Base-by-base conservation (phyloP, 2,329 filamentous ascomycete species). In the Trichocomaceae sp. region DNA sequence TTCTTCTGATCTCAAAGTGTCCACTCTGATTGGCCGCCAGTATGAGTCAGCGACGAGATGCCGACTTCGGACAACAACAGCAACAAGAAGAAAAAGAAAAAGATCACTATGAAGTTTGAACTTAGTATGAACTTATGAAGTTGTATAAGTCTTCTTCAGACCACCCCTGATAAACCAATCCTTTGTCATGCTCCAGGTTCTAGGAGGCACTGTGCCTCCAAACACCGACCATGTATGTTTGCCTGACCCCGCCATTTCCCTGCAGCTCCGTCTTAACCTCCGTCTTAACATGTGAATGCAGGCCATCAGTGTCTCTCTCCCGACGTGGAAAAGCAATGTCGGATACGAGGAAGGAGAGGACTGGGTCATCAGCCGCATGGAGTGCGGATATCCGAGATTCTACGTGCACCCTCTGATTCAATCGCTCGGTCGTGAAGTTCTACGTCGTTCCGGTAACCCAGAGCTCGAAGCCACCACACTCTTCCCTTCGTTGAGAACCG, bases 301-400 rank as follows among this genome's bases (percentile, higher is more conserved):
- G 91, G 93, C 92, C 60, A 89, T 97, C 61, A 97, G 92, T 70
- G 92, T 97, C 42, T 97, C 93, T 15, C 77, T 99, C 23, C 93
- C 93, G 39, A 95, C 90, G 73, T 99, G 93, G 93, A 80, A 79
- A 61, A 79, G 90, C 61, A 97, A 95, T 65, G 79, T 99, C 39
- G 92, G 84, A 41, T 99, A 99, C 67, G 93, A 99, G 71, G 90
- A 99, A 71, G 92, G 90, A 50, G 81, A 95, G 68, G 77, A 85
- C 55, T 93, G 89, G 86, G 88, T 99, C n/a, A 60, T 93, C 17
- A 81, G 80, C 59, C 86, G 85, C 67, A 87, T 99, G 90, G 80
- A 83, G 60, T 95, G 88, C 45, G 93, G 93, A 35, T 99, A 99
- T 71, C 93, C 93, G 58, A 83, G 91, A 52, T 99, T 97, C 76